Conservation (phyloP, 768 basidiomycete genomes). For the Termitomyces sp. region DNA sequence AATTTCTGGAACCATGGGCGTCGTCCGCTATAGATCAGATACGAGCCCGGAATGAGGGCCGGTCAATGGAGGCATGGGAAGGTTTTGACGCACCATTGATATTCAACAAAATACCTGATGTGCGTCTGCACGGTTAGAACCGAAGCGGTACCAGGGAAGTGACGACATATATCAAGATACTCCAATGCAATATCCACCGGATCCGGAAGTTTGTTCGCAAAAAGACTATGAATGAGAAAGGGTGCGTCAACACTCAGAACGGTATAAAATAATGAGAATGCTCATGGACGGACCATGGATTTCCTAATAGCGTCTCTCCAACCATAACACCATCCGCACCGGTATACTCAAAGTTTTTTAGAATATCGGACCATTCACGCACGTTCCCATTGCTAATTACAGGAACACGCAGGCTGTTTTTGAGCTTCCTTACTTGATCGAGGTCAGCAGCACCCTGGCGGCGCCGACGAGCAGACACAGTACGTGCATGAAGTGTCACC, state of each 20-base stretch:
- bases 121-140: slow-evolving; percentile 54
- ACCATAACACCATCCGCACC: slow-evolving; percentile 77
- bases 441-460: slow-evolving; percentile 71
- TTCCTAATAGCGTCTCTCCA: slow-evolving; percentile 68
- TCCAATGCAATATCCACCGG: slow-evolving; percentile 64
- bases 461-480: slow-evolving; percentile 63
- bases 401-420: slow-evolving; percentile 43
- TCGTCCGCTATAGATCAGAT: slow-evolving; percentile 29
- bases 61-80: slow-evolving; percentile 6
- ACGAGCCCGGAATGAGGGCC: slow-evolving; percentile 7
- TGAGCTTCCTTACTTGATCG: slow-evolving; percentile 49
- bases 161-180: slow-evolving; percentile 57
- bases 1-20: slow-evolving; percentile 55
- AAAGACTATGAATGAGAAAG: slow-evolving; percentile 38
- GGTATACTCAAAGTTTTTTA: slow-evolving; percentile 46
- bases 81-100: slow-evolving; percentile 49
- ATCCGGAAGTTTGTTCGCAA: slow-evolving; percentile 47
- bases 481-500: slow-evolving; percentile 70
- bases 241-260: slow-evolving; percentile 1
- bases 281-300: slow-evolving; percentile 50
- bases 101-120: slow-evolving; percentile 60
- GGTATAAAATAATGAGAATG: not conserved
- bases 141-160: slow-evolving; percentile 43
- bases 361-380: slow-evolving; percentile 49
- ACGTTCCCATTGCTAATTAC: slow-evolving; percentile 82